These are phyloP conservation scores for Phytophthora syringae DNA, from an alignment of 352 stramenopile species.

Conservation along the genomic window DNA sequence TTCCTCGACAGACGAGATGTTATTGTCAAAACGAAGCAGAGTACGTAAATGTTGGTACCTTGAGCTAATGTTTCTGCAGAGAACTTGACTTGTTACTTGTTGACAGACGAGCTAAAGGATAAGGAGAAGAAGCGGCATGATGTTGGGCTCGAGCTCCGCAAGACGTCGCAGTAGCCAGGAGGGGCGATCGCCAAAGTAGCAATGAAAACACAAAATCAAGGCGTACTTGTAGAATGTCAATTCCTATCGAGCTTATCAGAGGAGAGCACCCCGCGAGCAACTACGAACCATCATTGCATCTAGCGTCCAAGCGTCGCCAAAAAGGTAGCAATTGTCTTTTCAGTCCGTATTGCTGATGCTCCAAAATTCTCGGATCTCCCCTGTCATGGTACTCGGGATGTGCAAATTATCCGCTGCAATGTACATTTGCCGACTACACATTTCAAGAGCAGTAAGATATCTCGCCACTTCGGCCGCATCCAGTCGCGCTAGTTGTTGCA, in stretches of 20 bases:
- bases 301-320: too few species aligned
- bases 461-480: constrained; percentile 1
- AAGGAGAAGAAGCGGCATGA: constrained; percentile 68
- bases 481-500: constrained; percentile 14
- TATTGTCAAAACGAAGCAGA: constrained; percentile 74
- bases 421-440: constrained; percentile 36
- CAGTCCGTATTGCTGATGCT: constrained; percentile 21
- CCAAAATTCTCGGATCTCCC: constrained; percentile 34
- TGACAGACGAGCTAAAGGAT: constrained; percentile 65
- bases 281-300: too few species aligned
- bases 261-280: too few species aligned
- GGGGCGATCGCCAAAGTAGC: too few species aligned
- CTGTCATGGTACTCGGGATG: constrained; percentile 16
- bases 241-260: too few species aligned
- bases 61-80: background rate
- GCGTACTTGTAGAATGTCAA: too few species aligned
- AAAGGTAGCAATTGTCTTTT: background rate
- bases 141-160: constrained; percentile 61
- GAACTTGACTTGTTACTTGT: background rate
- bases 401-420: constrained; percentile 23
- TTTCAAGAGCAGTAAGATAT: constrained; percentile 19
- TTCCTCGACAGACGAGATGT: constrained; percentile 73
- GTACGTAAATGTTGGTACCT: constrained; percentile 37
- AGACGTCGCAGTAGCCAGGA: constrained; percentile 4
- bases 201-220: too few species aligned